Base-by-base conservation (phyloP, 225 moss, liverwort and hornwort genomes). In the Bryum argenteum region DNA sequence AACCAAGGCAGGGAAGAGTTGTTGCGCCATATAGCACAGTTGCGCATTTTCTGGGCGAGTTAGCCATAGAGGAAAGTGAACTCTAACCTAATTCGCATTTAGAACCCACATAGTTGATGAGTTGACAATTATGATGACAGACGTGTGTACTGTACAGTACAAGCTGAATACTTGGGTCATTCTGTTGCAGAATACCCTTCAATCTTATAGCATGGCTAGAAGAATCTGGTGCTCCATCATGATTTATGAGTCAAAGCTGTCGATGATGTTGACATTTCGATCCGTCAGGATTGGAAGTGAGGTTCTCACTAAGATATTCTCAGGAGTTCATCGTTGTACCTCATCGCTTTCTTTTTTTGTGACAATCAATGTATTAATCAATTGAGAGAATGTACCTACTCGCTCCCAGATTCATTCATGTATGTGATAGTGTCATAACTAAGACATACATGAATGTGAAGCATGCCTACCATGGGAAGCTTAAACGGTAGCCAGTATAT, bases 1-100 rank as follows among this genome's bases (percentile, higher is more conserved):
- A 84, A 91, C 43, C 98, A 94, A 82, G 98, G 98, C 28, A 98
- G 89, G 82, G 98, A 94, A 51, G 94, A 98, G 57, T 65, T 96
- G 18, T 72, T 96, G 71, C 89, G 83, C 43, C 91, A 96, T 73
- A 71, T 93, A 28, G 55, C 91, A 39, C 86, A 89, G 73, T 76
- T 93, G 67, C 78, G 87, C 65, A 88, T 91, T 62, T 92, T 83
- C 20, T 98, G 94, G 94, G 83, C 87, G 50, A 83, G 79, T 51
- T 98, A 83, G 61, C 22, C 45, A 10, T 22, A 20, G 37, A 58
- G 58, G 8, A 47, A 3, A 54, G 63, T 22, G 2, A 39, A 37
- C 38, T 17, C 51, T 20, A 51, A 37, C 24, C 65, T 33, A 33
- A 33, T 33, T 56, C 8, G 5, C 54, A 18, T 45, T 20, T 48